Evolutionary conservation across 805 yeast genomes (phyloP), one percentile per base, ranked within the genome.

Genomic region (Ogataea pini): DNA sequence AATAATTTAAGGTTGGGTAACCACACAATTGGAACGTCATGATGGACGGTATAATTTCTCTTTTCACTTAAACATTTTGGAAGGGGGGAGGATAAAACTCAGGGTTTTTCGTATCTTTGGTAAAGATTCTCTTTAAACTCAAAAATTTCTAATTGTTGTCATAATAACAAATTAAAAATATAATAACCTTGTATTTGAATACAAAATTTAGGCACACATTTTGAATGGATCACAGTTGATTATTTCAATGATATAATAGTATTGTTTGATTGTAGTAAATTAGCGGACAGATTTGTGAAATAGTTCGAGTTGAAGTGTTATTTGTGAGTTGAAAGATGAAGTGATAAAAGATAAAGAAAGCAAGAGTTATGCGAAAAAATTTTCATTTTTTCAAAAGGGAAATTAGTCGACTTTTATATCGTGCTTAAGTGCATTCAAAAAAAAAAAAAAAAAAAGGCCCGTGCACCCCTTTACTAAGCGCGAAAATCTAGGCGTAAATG

Each of bases 401-500:
- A 65, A 54, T 63, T 52, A 14, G 59, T 63, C 32, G 60, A 60
- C 42, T 42, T 63, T 20, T 63, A 62, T 39, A 64, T 53, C 49
- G 67, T 58, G 22, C 5, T 14, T 7, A 32, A 25, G 6, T 38
- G 22, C 14, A 10, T 31, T 13, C 16, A 8, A n/a, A 19, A 20
- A 24, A 20, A 36, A 36, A 22, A 6, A 5, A 19, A 18, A 18
- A 36, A 20, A 13, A 18, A 13, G 14, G 31, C 31, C 40, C 42
- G 29, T 38, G 42, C 42, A 17, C n/a, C 8, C n/a, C 4, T 25
- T 38, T 38, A 38, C 32, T 16, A 25, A 14, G 17, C 17, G 17
- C 29, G 28, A 16, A n/a, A 12, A 13, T 20, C 31, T 5, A 14
- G 6, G 32, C 42, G 42, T 38, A 38, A 38, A 38, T 38, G n/a